phyloP scores from a whole-genome alignment of 2,329 filamentous ascomycete genomes.

The Aspergillus ibericus region DNA sequence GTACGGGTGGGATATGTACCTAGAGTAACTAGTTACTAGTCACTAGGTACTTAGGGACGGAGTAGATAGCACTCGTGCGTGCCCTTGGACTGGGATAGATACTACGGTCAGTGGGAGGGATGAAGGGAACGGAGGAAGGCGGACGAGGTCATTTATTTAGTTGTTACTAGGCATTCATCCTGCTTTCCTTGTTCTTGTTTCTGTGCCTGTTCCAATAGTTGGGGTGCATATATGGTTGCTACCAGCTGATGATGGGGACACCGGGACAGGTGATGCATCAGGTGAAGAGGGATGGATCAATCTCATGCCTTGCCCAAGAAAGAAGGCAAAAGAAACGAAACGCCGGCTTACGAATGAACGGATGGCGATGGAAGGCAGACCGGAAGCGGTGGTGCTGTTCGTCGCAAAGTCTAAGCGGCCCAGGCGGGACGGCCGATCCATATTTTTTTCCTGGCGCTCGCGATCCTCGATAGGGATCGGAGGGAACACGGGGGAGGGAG shows the following conservation, averaged over 20 bases:
- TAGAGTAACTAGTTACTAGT: too few relatives aligned
- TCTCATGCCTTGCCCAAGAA: not conserved
- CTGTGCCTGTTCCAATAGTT: too few relatives aligned
- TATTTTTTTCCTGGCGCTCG: constrained; percentile 3
- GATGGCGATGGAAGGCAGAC: not conserved
- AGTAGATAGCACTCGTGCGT: too few relatives aligned
- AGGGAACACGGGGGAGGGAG: not conserved
- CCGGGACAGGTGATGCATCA: not conserved
- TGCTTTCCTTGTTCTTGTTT: too few relatives aligned
- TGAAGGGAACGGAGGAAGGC: too few relatives aligned
- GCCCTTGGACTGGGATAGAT: too few relatives aligned
- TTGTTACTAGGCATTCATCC: too few relatives aligned
- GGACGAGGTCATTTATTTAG: too few relatives aligned
- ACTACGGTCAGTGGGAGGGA: too few relatives aligned
- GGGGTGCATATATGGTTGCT: too few relatives aligned
- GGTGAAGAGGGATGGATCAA: not conserved
- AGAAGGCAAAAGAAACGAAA: not conserved
- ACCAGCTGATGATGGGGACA: not conserved
- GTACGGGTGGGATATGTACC: too few relatives aligned
- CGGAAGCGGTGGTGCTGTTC: not conserved
- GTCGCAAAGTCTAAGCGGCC: constrained; percentile 13
- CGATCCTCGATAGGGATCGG: not conserved
- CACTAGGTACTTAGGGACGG: too few relatives aligned
- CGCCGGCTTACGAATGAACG: not conserved
- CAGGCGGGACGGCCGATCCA: constrained; percentile 21